These are phyloP conservation scores for Penicillium frequentans DNA, from an alignment of 2,329 filamentous ascomycete genomes.

Conservation along the genomic window DNA sequence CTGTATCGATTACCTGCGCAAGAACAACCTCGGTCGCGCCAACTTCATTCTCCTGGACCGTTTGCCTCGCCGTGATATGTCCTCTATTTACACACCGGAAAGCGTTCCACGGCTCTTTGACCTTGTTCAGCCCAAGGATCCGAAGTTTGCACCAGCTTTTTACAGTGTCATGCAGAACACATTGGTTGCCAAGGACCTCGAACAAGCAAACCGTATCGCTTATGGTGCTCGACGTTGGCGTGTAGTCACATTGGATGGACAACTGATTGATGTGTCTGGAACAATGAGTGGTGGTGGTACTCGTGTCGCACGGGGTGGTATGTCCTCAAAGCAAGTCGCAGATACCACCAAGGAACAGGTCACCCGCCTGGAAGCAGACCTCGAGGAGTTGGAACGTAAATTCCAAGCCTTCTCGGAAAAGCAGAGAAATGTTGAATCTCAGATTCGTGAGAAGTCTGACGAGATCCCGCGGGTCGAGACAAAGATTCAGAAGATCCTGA, in stretches of 20 bases:
- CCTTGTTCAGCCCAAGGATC: slow-evolving; percentile 82
- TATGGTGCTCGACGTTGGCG: slow-evolving; percentile 93
- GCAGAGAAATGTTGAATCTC: slow-evolving; percentile 74
- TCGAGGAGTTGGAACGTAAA: slow-evolving; percentile 78
- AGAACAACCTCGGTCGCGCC: slow-evolving; percentile 93
- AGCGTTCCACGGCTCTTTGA: slow-evolving; percentile 91
- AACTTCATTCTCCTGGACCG: slow-evolving; percentile 97
- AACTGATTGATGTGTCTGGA: slow-evolving; percentile 96
- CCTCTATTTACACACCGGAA: slow-evolving; percentile 82
- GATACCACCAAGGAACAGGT: slow-evolving; percentile 89
- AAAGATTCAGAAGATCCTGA: slow-evolving; percentile 81
- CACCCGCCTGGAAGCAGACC: slow-evolving; percentile 78
- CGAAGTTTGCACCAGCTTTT: slow-evolving; percentile 85
- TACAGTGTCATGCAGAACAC: slow-evolving; percentile 96
- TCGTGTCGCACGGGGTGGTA: slow-evolving; percentile 84
- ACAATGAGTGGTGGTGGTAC: slow-evolving; percentile 98
- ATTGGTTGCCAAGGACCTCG: slow-evolving; percentile 84
- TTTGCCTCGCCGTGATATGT: slow-evolving; percentile 74
- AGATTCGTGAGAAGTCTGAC: slow-evolving; percentile 69
- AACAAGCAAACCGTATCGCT: slow-evolving; percentile 95
- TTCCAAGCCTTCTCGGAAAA: slow-evolving; percentile 84
- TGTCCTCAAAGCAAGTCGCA: slow-evolving; percentile 93
- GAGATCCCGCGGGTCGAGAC: slow-evolving; percentile 84
- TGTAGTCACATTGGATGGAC: slow-evolving; percentile 91
- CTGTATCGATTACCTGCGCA: slow-evolving; percentile 95